These are phyloP conservation scores for Acacia melanoxylon DNA, from an alignment of 306 rosid species.

Conservation along the genomic window DNA sequence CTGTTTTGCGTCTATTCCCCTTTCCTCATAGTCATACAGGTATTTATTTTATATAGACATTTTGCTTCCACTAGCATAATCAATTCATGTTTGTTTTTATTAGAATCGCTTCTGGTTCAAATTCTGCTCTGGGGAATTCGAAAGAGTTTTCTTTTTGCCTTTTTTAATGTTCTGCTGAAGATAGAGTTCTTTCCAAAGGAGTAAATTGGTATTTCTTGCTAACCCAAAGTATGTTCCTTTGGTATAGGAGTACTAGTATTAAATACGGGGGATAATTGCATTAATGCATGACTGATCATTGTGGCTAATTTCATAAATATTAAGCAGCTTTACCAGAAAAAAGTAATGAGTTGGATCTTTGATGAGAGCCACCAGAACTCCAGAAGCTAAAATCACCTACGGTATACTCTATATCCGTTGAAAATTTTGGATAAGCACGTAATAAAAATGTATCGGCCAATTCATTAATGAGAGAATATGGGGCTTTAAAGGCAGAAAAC, in stretches of 20 bases:
- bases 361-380: constrained; percentile 45
- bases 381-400: constrained; percentile 33
- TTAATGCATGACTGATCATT: constrained; percentile 33
- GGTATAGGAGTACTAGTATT: not conserved
- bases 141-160: not conserved
- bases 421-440: constrained; percentile 17
- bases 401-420: not conserved
- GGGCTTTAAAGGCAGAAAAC: constrained; percentile 20
- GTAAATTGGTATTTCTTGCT: constrained; percentile 3
- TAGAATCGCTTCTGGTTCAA: not conserved
- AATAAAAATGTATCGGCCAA: constrained; percentile 31
- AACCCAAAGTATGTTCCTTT: not conserved
- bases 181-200: not conserved
- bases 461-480: constrained; percentile 27
- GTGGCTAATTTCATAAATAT: constrained; percentile 35
- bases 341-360: constrained; percentile 29
- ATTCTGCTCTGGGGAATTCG: not conserved
- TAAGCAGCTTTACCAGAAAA: constrained; percentile 38
- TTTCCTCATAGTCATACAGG: not conserved
- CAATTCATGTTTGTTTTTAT: not conserved
- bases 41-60: not conserved
- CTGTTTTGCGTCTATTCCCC: not conserved
- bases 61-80: not conserved
- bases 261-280: constrained; percentile 8
- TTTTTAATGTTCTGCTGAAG: not conserved